These are phyloP conservation scores for Sparassis latifolia DNA, from an alignment of 1,284 basidiomycete genomes.

Conservation along the genomic window DNA sequence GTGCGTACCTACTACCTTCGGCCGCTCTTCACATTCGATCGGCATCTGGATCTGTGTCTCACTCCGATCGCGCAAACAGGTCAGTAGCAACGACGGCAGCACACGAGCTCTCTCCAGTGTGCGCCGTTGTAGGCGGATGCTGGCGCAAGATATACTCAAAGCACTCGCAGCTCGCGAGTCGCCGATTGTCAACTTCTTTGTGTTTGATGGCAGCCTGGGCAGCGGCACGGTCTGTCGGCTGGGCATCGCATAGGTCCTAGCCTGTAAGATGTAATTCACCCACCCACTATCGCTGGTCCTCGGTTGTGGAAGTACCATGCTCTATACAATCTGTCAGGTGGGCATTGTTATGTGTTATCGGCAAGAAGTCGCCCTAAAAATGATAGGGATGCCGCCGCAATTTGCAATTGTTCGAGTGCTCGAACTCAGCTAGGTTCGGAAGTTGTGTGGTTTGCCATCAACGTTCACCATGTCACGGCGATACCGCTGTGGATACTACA, in stretches of 20 bases:
- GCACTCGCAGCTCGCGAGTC: constrained; percentile 84
- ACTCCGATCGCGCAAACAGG: constrained; percentile 28
- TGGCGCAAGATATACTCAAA: constrained; percentile 94
- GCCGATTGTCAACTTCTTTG: constrained; percentile 89
- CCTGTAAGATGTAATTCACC: too few species aligned
- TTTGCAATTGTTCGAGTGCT: too few species aligned
- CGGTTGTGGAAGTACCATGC: too few species aligned
- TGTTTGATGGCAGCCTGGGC: constrained; percentile 81
- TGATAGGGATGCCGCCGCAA: too few species aligned
- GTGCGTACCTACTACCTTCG: constrained; percentile 32
- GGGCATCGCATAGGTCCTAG: constrained; percentile 31
- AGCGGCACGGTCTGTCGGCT: constrained; percentile 61
- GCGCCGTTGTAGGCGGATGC: constrained; percentile 88
- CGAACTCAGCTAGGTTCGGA: too few species aligned
- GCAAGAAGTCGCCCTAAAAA: too few species aligned
- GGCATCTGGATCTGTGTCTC: neutral
- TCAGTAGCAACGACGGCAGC: constrained; percentile 61
- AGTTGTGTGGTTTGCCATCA: too few species aligned
- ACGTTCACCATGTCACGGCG: too few species aligned
- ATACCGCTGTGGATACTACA: too few species aligned
- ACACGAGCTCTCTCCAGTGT: constrained; percentile 85
- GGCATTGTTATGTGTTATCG: too few species aligned
- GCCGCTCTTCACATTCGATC: neutral
- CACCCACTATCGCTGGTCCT: too few species aligned
- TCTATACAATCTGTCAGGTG: too few species aligned